Evolutionary conservation across 257 asterid species (phyloP).

Genomic region (Echium plantagineum): DNA sequence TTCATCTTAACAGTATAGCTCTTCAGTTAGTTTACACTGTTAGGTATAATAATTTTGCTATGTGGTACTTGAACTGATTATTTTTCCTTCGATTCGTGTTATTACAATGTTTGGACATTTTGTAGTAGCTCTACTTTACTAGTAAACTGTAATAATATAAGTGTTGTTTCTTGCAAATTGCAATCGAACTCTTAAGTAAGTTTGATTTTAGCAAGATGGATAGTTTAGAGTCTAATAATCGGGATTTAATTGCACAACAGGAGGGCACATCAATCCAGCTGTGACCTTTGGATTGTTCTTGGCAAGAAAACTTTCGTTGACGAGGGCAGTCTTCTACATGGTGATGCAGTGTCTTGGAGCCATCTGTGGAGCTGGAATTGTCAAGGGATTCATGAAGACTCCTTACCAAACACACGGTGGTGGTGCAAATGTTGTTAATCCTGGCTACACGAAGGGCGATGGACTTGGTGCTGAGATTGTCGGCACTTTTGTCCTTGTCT

Average conservation of each 20-base stretch:
- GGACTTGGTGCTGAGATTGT: slow-evolving; percentile 44
- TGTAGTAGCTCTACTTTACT: too few relatives aligned
- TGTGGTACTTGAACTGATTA: too few relatives aligned
- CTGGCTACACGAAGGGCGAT: slow-evolving; percentile 40
- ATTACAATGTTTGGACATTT: too few relatives aligned
- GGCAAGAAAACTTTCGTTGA: slow-evolving; percentile 42
- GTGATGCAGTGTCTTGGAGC: slow-evolving; percentile 49
- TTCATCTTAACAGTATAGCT: too few relatives aligned
- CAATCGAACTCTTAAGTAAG: too few relatives aligned
- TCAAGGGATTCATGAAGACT: slow-evolving; percentile 30
- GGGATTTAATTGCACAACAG: slow-evolving; percentile 13
- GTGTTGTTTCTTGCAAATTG: too few relatives aligned
- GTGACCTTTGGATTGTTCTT: slow-evolving; percentile 43
- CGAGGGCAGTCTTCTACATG: slow-evolving; percentile 37
- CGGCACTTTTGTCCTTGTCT: slow-evolving; percentile 40
- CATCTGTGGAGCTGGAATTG: slow-evolving; percentile 43
- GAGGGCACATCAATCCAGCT: slow-evolving; percentile 52
- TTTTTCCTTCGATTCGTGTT: too few relatives aligned
- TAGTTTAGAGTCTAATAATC: neutral
- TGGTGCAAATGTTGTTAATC: slow-evolving; percentile 28
- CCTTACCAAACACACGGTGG: slow-evolving; percentile 22
- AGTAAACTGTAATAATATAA: too few relatives aligned
- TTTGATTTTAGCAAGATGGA: too few relatives aligned
- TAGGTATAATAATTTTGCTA: too few relatives aligned
- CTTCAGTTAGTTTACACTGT: too few relatives aligned